phyloP scores from a whole-genome alignment of 2,329 filamentous ascomycete species.

The Myrmaecium sp. region DNA sequence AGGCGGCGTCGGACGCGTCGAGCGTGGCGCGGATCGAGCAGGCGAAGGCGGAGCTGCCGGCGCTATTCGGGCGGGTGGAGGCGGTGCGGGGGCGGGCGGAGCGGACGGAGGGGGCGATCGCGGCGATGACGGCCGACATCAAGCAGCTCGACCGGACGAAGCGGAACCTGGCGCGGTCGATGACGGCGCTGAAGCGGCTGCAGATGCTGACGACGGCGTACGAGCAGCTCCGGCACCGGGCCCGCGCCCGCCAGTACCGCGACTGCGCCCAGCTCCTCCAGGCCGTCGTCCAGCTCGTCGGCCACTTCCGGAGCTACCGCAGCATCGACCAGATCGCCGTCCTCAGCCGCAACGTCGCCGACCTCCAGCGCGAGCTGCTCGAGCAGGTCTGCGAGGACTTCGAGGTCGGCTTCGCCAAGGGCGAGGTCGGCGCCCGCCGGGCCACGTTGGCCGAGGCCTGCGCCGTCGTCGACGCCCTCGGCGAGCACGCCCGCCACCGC shows the following conservation, averaged over 20 bases:
- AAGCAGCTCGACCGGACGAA: constrained; percentile 95
- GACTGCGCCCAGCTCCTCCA: constrained; percentile 89
- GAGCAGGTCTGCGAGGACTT: constrained; percentile 99
- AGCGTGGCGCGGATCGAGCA: constrained; percentile 83
- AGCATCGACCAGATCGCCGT: constrained; percentile 97
- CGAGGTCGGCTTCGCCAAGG: constrained; percentile 83
- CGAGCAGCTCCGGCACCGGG: constrained; percentile 74
- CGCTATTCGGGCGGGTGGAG: constrained; percentile 89
- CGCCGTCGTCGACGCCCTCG: constrained; percentile 83
- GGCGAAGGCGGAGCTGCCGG: constrained; percentile 74
- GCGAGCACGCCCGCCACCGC: constrained; percentile 66
- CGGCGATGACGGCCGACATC: constrained; percentile 97
- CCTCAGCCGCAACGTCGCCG: constrained; percentile 78
- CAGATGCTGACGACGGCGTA: constrained; percentile 99
- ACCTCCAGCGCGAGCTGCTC: constrained; percentile 77
- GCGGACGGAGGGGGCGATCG: constrained; percentile 88
- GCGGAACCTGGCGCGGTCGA: constrained; percentile 86
- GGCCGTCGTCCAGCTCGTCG: constrained; percentile 93
- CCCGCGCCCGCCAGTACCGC: constrained; percentile 75
- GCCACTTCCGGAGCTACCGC: constrained; percentile 93
- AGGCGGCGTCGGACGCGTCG: constrained; percentile 72
- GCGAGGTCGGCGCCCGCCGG: constrained; percentile 55
- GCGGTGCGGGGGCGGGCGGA: constrained; percentile 76
- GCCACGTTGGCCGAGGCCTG: constrained; percentile 71
- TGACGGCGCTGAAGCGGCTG: constrained; percentile 91